Evolutionary conservation across 441 rosid genomes (phyloP).

Genomic region (Oxalis stricta): DNA sequence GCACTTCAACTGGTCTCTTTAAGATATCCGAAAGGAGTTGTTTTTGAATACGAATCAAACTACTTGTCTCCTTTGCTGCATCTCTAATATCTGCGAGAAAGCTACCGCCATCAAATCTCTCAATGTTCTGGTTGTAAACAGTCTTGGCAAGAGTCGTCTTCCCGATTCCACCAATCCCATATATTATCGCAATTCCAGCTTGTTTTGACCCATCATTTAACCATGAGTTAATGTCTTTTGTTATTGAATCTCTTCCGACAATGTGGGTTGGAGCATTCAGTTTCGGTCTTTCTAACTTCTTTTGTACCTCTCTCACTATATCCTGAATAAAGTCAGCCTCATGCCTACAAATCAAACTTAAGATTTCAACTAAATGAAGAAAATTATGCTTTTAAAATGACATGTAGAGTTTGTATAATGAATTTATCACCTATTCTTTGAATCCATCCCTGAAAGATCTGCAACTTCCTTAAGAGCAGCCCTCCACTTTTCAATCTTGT

Average conservation of each 20-base stretch:
- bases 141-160: slow-evolving; percentile 16
- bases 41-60: slow-evolving; percentile 11
- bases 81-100: slow-evolving; percentile 19
- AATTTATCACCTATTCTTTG: neutral
- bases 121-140: slow-evolving; percentile 7
- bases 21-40: too few relatives aligned
- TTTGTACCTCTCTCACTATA: slow-evolving; percentile 7
- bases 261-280: slow-evolving; percentile 3
- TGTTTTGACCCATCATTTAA: slow-evolving; percentile 1
- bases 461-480: too few relatives aligned
- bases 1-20: too few relatives aligned
- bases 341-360: slow-evolving; percentile 13
- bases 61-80: neutral
- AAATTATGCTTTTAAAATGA: neutral
- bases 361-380: neutral
- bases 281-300: neutral
- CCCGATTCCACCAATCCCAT: slow-evolving; percentile 18
- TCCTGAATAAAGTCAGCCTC: slow-evolving; percentile 11
- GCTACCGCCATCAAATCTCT: slow-evolving; percentile 8
- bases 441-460: neutral
- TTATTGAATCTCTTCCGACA: slow-evolving; percentile 11
- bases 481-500: too few relatives aligned
- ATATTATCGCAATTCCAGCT: slow-evolving; percentile 5
- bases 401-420: neutral
- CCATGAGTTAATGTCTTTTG: slow-evolving; percentile 9